phyloP scores from a whole-genome alignment of 805 yeast genomes.

The Cyberlindnera mississippiensis region DNA sequence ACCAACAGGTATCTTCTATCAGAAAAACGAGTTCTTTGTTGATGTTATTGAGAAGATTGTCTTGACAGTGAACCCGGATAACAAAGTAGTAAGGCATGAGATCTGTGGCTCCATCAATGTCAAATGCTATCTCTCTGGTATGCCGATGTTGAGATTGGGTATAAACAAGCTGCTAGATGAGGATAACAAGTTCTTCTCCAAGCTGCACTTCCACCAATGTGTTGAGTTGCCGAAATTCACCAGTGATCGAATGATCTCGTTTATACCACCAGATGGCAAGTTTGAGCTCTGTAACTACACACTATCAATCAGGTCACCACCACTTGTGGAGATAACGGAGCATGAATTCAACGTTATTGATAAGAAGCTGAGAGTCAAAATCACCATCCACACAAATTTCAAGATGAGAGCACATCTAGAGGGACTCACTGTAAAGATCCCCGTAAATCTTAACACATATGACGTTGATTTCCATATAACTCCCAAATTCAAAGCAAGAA shows the following conservation, averaged over 20 bases:
- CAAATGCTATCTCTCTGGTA: slow-evolving; percentile 79
- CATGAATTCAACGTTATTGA: slow-evolving; percentile 3
- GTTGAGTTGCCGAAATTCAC: slow-evolving; percentile 62
- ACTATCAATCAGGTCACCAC: slow-evolving; percentile 36
- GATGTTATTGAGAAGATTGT: slow-evolving; percentile 77
- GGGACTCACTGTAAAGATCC: slow-evolving; percentile 55
- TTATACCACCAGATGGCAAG: slow-evolving; percentile 89
- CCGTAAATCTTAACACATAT: slow-evolving; percentile 45
- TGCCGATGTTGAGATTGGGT: slow-evolving; percentile 80
- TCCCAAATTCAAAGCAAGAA: slow-evolving; percentile 65
- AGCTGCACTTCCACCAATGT: slow-evolving; percentile 84
- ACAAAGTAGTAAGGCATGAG: slow-evolving; percentile 59
- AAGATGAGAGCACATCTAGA: slow-evolving; percentile 60
- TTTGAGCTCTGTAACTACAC: slow-evolving; percentile 51
- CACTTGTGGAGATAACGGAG: slow-evolving; percentile 17
- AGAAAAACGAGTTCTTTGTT: slow-evolving; percentile 85
- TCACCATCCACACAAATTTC: slow-evolving; percentile 51
- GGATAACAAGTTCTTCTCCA: slow-evolving; percentile 42
- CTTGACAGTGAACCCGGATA: slow-evolving; percentile 55
- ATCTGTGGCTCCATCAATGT: slow-evolving; percentile 71
- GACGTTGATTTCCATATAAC: slow-evolving; percentile 42
- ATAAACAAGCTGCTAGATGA: slow-evolving; percentile 51
- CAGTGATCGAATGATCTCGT: slow-evolving; percentile 53
- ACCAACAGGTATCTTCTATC: slow-evolving; percentile 82
- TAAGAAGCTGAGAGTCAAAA: slow-evolving; percentile 6